Evolutionary conservation across 768 basidiomycete genomes (phyloP).

Genomic region (Termitomyces titanicus): DNA sequence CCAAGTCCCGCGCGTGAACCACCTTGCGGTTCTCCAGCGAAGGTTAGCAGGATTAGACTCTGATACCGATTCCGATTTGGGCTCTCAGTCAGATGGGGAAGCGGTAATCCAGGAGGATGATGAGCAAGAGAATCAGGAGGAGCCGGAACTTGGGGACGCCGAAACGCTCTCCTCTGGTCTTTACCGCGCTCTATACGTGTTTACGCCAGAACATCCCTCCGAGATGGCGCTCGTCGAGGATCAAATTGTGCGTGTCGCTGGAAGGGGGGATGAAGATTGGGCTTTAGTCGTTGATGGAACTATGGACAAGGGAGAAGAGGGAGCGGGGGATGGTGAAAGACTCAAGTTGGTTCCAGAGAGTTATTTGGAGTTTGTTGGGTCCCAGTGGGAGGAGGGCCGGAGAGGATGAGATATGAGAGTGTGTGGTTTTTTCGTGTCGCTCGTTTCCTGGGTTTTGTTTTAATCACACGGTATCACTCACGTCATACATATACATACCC

Average conservation of each 20-base stretch:
- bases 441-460: too few relatives aligned
- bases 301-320: too few relatives aligned
- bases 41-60: background rate
- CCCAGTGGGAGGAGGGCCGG: too few relatives aligned
- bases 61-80: background rate
- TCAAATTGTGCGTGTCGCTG: background rate
- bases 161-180: slow-evolving; percentile 32
- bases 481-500: too few relatives aligned
- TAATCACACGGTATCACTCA: too few relatives aligned
- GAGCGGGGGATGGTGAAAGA: too few relatives aligned
- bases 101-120: slow-evolving; percentile 27
- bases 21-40: background rate
- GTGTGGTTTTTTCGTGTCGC: too few relatives aligned
- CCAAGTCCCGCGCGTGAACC: background rate
- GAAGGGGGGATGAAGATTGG: background rate
- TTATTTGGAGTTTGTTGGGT: background rate
- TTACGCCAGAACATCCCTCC: background rate
- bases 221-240: background rate
- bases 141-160: slow-evolving; percentile 26
- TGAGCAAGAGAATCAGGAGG: slow-evolving; percentile 19
- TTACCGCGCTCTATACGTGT: background rate
- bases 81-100: background rate
- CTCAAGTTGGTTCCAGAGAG: background rate
- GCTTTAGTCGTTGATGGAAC: background rate
- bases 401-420: too few relatives aligned